These are phyloP conservation scores for Cryoendolithus antarcticus DNA, from an alignment of 2,329 filamentous ascomycete species.

Conservation along the genomic window DNA sequence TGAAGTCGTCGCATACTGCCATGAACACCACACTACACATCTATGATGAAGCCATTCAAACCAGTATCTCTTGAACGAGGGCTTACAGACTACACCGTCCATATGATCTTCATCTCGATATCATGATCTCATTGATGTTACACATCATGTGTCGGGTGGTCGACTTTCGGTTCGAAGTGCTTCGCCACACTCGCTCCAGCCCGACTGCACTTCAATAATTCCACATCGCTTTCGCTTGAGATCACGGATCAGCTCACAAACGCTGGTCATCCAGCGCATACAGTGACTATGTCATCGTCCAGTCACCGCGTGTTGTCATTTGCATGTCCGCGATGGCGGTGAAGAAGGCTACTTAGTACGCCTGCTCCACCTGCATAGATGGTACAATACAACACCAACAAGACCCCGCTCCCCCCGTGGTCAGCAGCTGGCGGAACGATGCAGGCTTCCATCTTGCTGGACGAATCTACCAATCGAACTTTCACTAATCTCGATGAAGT, in stretches of 20 bases:
- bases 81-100: neutral
- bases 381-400: slow-evolving; percentile 1
- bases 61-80: neutral
- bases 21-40: neutral
- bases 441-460: slow-evolving; percentile 19
- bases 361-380: neutral
- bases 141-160: neutral
- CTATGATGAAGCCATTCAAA: neutral
- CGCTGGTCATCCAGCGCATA: neutral
- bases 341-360: neutral
- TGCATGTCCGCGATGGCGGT: neutral
- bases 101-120: neutral
- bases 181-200: no score
- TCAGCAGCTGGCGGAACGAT: slow-evolving; percentile 8
- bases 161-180: neutral
- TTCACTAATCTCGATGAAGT: slow-evolving; percentile 65
- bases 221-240: no score
- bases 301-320: neutral
- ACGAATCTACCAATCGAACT: slow-evolving; percentile 16
- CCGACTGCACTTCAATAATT: no score
- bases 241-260: no score
- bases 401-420: slow-evolving; percentile 2
- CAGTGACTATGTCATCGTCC: neutral
- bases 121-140: neutral
- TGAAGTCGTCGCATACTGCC: neutral